A percentile compares a stretch with the other conserved stretches of the same genome.
Conservation (phyloP, 2,329 filamentous ascomycete genomes). For the Stromatinia cepivora region DNA sequence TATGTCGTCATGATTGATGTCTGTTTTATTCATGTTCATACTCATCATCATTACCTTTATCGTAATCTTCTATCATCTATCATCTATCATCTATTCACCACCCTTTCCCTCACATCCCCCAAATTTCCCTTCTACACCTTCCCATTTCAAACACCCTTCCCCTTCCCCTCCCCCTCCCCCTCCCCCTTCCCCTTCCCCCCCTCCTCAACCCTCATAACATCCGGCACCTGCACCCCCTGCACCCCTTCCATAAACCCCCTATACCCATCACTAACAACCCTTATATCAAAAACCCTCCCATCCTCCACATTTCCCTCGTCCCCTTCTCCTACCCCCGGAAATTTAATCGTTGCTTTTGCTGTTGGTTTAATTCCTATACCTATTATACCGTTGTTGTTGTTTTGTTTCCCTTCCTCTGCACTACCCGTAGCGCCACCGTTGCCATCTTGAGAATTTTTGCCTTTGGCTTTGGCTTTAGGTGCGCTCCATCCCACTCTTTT, state of each 20-base stretch:
- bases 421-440: constrained; percentile 68
- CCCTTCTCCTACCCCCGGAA: constrained; percentile 49
- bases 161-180: constrained; percentile 31
- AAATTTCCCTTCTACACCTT: background rate
- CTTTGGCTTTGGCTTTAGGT: constrained; percentile 37
- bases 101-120: background rate
- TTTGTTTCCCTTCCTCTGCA: constrained; percentile 74
- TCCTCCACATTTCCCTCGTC: constrained; percentile 37
- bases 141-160: background rate
- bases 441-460: constrained; percentile 37
- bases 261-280: constrained; percentile 85
- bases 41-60: background rate
- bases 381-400: constrained; percentile 17
- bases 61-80: background rate
- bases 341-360: constrained; percentile 58
- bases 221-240: constrained; percentile 38
- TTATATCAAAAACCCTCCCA: constrained; percentile 67
- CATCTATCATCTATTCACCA: background rate
- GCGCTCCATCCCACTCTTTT: constrained; percentile 78
- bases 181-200: constrained; percentile 17
- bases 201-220: constrained; percentile 33
- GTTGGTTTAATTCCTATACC: constrained; percentile 49
- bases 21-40: too few relatives aligned
- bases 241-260: constrained; percentile 62
- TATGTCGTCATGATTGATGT: too few relatives aligned